phyloP scores from a whole-genome alignment of 176 grass and related monocot species.

The Tillandsia fasciculata region DNA sequence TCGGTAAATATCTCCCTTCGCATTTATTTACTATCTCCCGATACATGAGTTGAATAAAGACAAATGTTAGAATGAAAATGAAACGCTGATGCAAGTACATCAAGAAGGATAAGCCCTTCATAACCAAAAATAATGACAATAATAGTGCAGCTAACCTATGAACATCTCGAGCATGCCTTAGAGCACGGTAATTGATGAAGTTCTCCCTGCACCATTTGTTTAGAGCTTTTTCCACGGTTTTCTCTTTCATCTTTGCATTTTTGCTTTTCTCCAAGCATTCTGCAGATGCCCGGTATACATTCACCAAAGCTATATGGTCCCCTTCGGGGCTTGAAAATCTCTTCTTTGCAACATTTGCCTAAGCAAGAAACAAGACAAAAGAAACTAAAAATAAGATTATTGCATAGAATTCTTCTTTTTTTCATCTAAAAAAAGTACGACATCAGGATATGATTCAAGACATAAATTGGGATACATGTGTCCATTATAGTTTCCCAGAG shows the following conservation, averaged over 20 bases:
- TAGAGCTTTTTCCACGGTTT: constrained; percentile 74
- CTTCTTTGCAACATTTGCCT: constrained; percentile 91
- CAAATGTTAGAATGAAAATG: not conserved
- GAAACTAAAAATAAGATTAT: not conserved
- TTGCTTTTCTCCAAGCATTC: constrained; percentile 81
- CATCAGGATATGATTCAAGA: too few relatives aligned
- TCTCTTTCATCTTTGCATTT: constrained; percentile 69
- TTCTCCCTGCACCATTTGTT: constrained; percentile 91
- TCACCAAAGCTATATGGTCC: constrained; percentile 81
- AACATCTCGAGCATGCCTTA: constrained; percentile 67
- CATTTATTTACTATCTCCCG: not conserved
- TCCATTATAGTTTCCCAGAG: too few relatives aligned
- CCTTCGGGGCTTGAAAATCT: constrained; percentile 74
- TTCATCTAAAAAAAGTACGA: not conserved
- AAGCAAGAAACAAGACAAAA: constrained; percentile 17
- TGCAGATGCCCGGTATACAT: constrained; percentile 56
- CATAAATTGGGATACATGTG: too few relatives aligned
- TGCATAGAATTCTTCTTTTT: not conserved
- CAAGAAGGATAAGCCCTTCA: not conserved
- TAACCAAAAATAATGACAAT: not conserved
- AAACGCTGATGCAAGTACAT: not conserved
- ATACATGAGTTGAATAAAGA: not conserved
- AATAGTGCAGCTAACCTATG: constrained; percentile 45
- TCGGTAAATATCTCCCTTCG: too few relatives aligned
- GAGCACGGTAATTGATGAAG: constrained; percentile 72